Conservation (phyloP, 1,139 yeast species). For the Candida buenavistaensis region DNA sequence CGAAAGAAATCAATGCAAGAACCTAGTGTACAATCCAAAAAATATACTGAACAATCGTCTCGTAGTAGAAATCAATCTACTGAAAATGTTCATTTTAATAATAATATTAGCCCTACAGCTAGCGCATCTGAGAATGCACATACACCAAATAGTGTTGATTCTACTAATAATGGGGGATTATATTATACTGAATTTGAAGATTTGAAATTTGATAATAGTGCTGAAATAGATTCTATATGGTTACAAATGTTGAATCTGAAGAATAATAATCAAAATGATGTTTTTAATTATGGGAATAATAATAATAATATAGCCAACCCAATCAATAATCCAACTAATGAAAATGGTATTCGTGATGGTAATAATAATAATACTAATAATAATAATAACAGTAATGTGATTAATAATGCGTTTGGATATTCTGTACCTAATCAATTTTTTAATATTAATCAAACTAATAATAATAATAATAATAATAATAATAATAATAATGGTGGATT, state of each 20-base stretch:
- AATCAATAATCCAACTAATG: constrained; percentile 1
- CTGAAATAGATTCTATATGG: constrained; percentile 43
- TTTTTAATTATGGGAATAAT: constrained; percentile 3
- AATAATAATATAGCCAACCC: not conserved
- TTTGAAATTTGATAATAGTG: constrained; percentile 26
- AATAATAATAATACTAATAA: not conserved
- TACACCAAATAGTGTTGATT: constrained; percentile 10
- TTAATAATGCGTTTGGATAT: constrained; percentile 7
- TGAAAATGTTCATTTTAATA: constrained; percentile 4
- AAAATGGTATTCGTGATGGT: not conserved
- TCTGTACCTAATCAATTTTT: constrained; percentile 8
- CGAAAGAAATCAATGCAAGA: not conserved
- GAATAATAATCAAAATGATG: constrained; percentile 9
- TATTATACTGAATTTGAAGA: constrained; percentile 17
- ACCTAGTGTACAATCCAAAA: no score
- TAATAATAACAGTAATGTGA: not conserved
- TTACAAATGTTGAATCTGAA: constrained; percentile 27
- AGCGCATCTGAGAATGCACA: constrained; percentile 14
- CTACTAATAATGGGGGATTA: constrained; percentile 9
- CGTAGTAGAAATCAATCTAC: no score
- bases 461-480: not conserved
- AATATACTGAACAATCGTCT: no score
- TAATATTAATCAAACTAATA: constrained; percentile 2
- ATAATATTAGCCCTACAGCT: constrained; percentile 10
- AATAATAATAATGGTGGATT: no score